Percentiles rank a stretch among this genome's conserved stretches.
These are phyloP conservation scores for Blepharisma undulans DNA, from an alignment of 169 alveolate genomes.

Conservation along the genomic window DNA sequence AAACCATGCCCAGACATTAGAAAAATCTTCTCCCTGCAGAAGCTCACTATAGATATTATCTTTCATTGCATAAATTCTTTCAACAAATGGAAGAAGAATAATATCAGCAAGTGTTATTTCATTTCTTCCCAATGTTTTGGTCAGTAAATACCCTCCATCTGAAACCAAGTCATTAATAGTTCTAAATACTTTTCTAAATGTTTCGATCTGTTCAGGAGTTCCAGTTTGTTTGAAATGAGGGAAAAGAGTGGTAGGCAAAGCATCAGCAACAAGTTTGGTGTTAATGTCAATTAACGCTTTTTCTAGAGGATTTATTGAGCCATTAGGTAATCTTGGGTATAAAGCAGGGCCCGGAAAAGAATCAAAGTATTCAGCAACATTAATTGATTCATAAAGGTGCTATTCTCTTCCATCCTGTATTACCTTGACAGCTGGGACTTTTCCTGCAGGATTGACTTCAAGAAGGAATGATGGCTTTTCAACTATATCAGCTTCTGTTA, in stretches of 20 bases:
- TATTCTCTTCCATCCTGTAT: not conserved
- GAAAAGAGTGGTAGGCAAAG: not conserved
- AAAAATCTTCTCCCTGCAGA: not conserved
- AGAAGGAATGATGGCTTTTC: not conserved
- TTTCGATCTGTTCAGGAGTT: not conserved
- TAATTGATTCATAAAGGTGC: not conserved
- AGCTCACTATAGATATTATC: not conserved
- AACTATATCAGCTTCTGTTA: not conserved
- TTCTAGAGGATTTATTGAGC: not conserved
- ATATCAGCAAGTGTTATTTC: slow-evolving; percentile 16
- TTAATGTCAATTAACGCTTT: not conserved
- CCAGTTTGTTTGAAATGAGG: not conserved
- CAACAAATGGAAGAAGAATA: not conserved
- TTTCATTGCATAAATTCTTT: slow-evolving; percentile 17
- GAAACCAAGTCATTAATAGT: not conserved
- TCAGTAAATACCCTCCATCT: not conserved
- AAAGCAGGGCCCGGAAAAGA: slow-evolving; percentile 37
- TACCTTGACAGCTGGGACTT: slow-evolving; percentile 16
- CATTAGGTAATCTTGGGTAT: not conserved
- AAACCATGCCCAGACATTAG: not conserved
- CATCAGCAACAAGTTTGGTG: not conserved
- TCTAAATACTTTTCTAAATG: not conserved
- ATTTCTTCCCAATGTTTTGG: not conserved
- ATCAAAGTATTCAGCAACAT: not conserved
- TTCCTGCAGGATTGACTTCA: slow-evolving; percentile 15